These are phyloP conservation scores for Spinacia oleracea DNA, from an alignment of 179 eudicot species.

Conservation along the genomic window DNA sequence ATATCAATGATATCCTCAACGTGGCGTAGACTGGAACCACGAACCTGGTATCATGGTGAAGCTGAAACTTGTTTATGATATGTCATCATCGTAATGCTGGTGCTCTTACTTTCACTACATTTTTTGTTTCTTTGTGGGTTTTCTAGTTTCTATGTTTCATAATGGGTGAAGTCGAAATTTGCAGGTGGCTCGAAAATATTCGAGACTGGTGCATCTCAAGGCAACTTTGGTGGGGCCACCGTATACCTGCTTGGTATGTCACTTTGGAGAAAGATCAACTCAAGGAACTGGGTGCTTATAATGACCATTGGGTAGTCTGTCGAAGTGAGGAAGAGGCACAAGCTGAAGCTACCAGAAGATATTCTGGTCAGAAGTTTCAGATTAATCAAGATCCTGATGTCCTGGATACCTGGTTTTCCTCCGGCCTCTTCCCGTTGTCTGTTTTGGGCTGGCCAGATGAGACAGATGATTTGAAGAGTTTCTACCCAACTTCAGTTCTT, in stretches of 20 bases:
- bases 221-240: constrained; percentile 99
- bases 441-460: constrained; percentile 90
- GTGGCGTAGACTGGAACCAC: too few species aligned
- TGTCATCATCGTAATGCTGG: not conserved
- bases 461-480: constrained; percentile 70
- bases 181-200: constrained; percentile 96
- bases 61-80: not conserved
- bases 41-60: too few species aligned
- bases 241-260: constrained; percentile 94
- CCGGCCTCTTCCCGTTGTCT: constrained; percentile 53
- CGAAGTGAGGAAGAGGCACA: constrained; percentile 76
- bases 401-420: constrained; percentile 40
- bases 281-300: constrained; percentile 79
- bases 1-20: too few species aligned
- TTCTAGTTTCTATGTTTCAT: not conserved
- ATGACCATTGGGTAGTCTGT: constrained; percentile 88
- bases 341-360: constrained; percentile 52
- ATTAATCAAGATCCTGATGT: constrained; percentile 73
- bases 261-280: constrained; percentile 68
- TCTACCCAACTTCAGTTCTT: constrained; percentile 90
- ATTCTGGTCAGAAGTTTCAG: constrained; percentile 62
- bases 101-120: not conserved
- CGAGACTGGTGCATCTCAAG: constrained; percentile 98
- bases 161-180: constrained; percentile 6
- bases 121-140: not conserved